Base-by-base conservation (phyloP, 805 yeast species). In the Candida arabinofermentans region DNA sequence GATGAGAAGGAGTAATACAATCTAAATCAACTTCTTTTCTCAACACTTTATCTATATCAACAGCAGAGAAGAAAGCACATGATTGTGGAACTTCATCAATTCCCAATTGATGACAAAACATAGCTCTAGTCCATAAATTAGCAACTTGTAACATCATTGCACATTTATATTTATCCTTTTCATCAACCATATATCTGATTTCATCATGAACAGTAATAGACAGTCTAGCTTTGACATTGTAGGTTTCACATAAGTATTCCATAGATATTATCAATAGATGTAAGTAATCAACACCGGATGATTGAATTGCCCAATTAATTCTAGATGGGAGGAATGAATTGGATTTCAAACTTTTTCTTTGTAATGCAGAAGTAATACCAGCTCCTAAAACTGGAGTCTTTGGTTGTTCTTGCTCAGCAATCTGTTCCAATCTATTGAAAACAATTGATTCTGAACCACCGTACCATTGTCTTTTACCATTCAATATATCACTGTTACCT, bases 281-380 rank as follows among this genome's bases (percentile, higher is more conserved):
- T 39, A 93, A 69, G 57, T 95, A 93, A 60, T 93, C 99, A 16
- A 95, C 99, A 27, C 99, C 99, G 1, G 96, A 87, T 18, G 96
- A 87, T 61, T 93, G 99, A 58, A 93, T 93, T 0, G 96, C 87
- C 99, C 99, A 93, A 57, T 93, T 93, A 48, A 90, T 83, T 54
- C 99, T 66, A 2, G 96, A 88, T 0, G 99, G 93, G 49, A 93
- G 65, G 58, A 83, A 93, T 1, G 79, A 67, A 47, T 77, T 77
- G 29, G 77, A 67, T 33, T 77, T 78, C 51, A 93, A 69, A 59
- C 91, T 82, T 40, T 69, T 67, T 33, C 76, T 74, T 51, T 75
- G 74, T 43, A 93, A 67, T 0, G 98, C 96, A 43, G 79, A 79
- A 0, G 99, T 93, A 36, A 93, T 88, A 12, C 95, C 86, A 5